Conservation (phyloP, 1,284 basidiomycete genomes). For the Cryptococcus sp. region DNA sequence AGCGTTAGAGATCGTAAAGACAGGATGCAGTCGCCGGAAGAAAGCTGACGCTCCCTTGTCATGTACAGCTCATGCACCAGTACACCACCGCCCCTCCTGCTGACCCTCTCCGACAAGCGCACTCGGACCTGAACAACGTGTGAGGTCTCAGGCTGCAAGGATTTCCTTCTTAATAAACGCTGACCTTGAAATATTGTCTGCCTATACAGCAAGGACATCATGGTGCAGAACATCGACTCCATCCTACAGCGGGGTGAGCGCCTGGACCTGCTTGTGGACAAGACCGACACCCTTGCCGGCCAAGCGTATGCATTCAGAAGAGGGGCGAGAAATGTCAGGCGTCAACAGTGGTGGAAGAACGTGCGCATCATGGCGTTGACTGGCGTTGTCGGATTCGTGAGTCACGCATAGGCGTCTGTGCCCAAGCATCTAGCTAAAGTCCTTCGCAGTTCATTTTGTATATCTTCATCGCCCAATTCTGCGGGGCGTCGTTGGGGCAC, state of each 20-base stretch:
- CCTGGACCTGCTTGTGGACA: slow-evolving; percentile 93
- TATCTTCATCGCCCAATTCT: slow-evolving; percentile 78
- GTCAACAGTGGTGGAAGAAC: slow-evolving; percentile 98
- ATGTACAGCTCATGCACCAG: slow-evolving; percentile 66
- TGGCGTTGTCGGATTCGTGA: slow-evolving; percentile 69
- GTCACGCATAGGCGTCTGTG: slow-evolving; percentile 37
- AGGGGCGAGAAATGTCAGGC: slow-evolving; percentile 76
- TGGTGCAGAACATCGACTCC: slow-evolving; percentile 90
- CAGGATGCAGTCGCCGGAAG: background rate
- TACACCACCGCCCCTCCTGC: slow-evolving; percentile 85
- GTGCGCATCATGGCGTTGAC: slow-evolving; percentile 69
- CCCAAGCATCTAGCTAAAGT: background rate
- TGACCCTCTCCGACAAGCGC: slow-evolving; percentile 88
- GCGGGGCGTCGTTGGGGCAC: slow-evolving; percentile 58
- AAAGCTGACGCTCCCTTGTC: background rate
- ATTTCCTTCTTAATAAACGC: too few species aligned
- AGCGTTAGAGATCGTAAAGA: slow-evolving; percentile 11
- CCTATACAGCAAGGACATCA: slow-evolving; percentile 71
- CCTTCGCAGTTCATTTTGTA: slow-evolving; percentile 64
- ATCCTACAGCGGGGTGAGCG: slow-evolving; percentile 91
- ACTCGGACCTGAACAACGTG: slow-evolving; percentile 84
- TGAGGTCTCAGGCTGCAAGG: slow-evolving; percentile 31
- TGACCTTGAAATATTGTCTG: background rate
- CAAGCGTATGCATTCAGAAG: slow-evolving; percentile 95
- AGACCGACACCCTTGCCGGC: slow-evolving; percentile 91